Conservation (phyloP, 2,329 filamentous ascomycete genomes). For the Exophiala phaeomuriformis region DNA sequence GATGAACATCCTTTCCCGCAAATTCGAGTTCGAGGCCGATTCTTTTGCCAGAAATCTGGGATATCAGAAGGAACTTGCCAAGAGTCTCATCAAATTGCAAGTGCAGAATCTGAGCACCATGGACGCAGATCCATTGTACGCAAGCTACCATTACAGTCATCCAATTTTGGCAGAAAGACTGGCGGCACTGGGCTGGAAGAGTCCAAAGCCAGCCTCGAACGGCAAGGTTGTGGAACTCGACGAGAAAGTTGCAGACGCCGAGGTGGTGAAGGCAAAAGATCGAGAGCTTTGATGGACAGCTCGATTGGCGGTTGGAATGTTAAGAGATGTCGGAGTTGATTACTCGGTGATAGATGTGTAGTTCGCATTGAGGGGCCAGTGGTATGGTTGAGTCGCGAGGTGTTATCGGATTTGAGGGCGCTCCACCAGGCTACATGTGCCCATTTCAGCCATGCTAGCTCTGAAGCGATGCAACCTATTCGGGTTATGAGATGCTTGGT, state of each 20-base stretch:
- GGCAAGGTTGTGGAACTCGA: constrained; percentile 43
- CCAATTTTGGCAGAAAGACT: constrained; percentile 91
- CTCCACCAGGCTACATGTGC: too few relatives aligned
- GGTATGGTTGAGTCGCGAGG: neutral
- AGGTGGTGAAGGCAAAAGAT: constrained; percentile 63
- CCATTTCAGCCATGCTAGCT: too few relatives aligned
- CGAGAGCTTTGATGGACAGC: constrained; percentile 66
- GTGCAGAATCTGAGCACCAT: constrained; percentile 97
- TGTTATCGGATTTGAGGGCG: neutral
- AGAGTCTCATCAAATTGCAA: constrained; percentile 91
- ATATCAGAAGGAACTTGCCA: constrained; percentile 73
- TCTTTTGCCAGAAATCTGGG: constrained; percentile 79
- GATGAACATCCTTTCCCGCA: constrained; percentile 92
- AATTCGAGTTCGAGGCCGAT: constrained; percentile 93
- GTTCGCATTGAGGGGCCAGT: neutral
- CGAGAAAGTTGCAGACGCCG: constrained; percentile 42
- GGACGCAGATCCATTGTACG: constrained; percentile 98
- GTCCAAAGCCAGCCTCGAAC: constrained; percentile 45
- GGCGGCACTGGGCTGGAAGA: constrained; percentile 81
- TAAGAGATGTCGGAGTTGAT: neutral
- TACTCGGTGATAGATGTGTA: neutral
- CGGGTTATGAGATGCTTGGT: too few relatives aligned
- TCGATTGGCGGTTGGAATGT: too few relatives aligned
- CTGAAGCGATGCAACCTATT: too few relatives aligned
- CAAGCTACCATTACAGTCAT: constrained; percentile 97